Conservation (phyloP, 2,329 filamentous ascomycete species). For the Fusarium sp. region DNA sequence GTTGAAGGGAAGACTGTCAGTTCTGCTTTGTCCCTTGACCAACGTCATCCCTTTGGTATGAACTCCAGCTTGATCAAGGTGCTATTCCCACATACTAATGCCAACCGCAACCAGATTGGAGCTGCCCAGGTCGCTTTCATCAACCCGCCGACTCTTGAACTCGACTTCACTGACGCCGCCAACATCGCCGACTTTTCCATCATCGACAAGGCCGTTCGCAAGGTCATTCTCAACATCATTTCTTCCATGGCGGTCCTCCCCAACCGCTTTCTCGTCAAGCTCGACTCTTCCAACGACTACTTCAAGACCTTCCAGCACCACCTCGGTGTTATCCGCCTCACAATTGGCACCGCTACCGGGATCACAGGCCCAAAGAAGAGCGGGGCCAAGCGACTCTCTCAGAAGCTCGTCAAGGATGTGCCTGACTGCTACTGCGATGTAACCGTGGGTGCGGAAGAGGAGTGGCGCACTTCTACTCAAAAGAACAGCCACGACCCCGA, state of each 20-base stretch:
- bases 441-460: conserved; percentile 37
- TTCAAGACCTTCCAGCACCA: conserved; percentile 45
- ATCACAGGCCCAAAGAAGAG: conserved; percentile 41
- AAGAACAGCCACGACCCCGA: conserved; percentile 42
- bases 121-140: conserved; percentile 44
- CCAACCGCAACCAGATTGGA: conserved; percentile 29
- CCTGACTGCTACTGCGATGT: conserved; percentile 42
- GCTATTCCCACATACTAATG: background rate
- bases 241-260: conserved; percentile 43
- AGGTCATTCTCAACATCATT: conserved; percentile 41
- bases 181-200: conserved; percentile 41
- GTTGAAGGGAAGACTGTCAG: conserved; percentile 36
- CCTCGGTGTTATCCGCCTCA: conserved; percentile 41
- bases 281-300: conserved; percentile 43
- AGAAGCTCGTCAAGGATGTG: conserved; percentile 42
- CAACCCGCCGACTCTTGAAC: conserved; percentile 40
- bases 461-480: conserved; percentile 41
- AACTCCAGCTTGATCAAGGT: background rate
- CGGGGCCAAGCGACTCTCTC: conserved; percentile 34
- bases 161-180: conserved; percentile 43
- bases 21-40: conserved; percentile 40
- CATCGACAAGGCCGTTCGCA: conserved; percentile 40
- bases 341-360: conserved; percentile 35
- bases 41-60: conserved; percentile 42
- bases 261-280: conserved; percentile 44